phyloP scores from a whole-genome alignment of 2,329 filamentous ascomycete genomes.

The Aureobasidium zeae region DNA sequence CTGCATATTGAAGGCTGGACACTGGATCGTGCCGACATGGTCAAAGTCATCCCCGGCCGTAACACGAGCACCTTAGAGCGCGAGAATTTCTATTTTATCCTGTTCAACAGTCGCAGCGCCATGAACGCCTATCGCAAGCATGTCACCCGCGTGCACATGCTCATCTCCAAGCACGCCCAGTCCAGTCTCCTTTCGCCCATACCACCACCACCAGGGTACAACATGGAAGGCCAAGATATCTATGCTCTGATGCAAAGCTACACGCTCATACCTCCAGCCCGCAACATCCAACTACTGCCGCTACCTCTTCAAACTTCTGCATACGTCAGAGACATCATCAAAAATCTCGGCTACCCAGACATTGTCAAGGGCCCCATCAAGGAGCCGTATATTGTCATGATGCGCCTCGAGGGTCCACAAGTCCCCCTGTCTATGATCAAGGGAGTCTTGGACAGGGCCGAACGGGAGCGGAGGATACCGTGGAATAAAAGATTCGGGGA shows the following conservation, averaged over 20 bases:
- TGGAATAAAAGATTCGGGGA: slow-evolving; percentile 18
- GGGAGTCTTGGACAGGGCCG: slow-evolving; percentile 20
- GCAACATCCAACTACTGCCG: slow-evolving; percentile 23
- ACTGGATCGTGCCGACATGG: slow-evolving; percentile 45
- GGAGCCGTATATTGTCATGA: slow-evolving; percentile 27
- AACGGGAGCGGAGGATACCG: slow-evolving; percentile 15
- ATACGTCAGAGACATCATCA: slow-evolving; percentile 27
- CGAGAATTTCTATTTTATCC: slow-evolving; percentile 56
- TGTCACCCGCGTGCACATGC: slow-evolving; percentile 41
- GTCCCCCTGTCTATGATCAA: slow-evolving; percentile 22
- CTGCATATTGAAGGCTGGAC: slow-evolving; percentile 58
- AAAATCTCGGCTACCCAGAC: slow-evolving; percentile 27
- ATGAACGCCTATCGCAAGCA: slow-evolving; percentile 54
- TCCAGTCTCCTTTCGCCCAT: slow-evolving; percentile 35
- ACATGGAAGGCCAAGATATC: slow-evolving; percentile 40
- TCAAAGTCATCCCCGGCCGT: slow-evolving; percentile 53
- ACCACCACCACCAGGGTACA: slow-evolving; percentile 34
- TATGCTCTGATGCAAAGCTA: slow-evolving; percentile 37
- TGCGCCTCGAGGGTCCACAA: slow-evolving; percentile 28
- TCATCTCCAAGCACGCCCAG: slow-evolving; percentile 37
- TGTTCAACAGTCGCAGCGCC: slow-evolving; percentile 53
- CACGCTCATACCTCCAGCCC: slow-evolving; percentile 38
- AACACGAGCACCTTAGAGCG: slow-evolving; percentile 55
- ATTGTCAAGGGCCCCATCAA: slow-evolving; percentile 23
- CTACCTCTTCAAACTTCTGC: slow-evolving; percentile 21